Base-by-base conservation (phyloP, 345 rosid species). In the Clausena lansium region DNA sequence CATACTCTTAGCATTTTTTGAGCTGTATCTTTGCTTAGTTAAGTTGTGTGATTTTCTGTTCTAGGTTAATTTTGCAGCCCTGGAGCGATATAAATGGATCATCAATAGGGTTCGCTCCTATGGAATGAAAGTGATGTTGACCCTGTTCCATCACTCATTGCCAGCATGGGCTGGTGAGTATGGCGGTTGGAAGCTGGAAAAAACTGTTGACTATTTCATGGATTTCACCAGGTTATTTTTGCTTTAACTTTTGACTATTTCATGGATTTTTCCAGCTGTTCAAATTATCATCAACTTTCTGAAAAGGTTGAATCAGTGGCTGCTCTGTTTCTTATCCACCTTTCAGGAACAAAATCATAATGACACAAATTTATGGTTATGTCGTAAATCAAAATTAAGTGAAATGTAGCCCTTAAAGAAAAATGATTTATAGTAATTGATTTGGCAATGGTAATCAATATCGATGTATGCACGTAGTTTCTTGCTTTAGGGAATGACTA, bases 51-150 rank as follows among this genome's bases (percentile, higher is more conserved):
- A 58, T 74, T 50, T 70, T 67, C 38, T 78, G 45, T 81, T 81
- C 64, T 78, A 93, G 98, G 97, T 95, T 64, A 89, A 93, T 84
- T 92, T 81, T 84, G 96, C 96, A 54, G 99, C 99, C 57, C 70
- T 95, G 36, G 94, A 91, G 81, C 91, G 94, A 68, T 95, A 92
- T 80, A 95, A 90, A 76, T 93, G 98, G 98, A 95, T 93, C 70
- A 86, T 95, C 57, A 32, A 69, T 39, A 89, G 91, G 89, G 94
- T 95, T 77, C 98, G 78, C 64, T 84, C 88, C 60, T 85, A 87
- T 79, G 99, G 97, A 80, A 93, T 95, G 99, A 95, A 91, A 85
- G 99, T 93, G 85, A 95, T 95, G 99, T 91, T 92, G 67, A 95
- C 98, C 41, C 83, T 95, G 39, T 95, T 95, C 80, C 99, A 95